Conservation (phyloP, 352 stramenopile species). For the Phytophthora macrochlamydospora region DNA sequence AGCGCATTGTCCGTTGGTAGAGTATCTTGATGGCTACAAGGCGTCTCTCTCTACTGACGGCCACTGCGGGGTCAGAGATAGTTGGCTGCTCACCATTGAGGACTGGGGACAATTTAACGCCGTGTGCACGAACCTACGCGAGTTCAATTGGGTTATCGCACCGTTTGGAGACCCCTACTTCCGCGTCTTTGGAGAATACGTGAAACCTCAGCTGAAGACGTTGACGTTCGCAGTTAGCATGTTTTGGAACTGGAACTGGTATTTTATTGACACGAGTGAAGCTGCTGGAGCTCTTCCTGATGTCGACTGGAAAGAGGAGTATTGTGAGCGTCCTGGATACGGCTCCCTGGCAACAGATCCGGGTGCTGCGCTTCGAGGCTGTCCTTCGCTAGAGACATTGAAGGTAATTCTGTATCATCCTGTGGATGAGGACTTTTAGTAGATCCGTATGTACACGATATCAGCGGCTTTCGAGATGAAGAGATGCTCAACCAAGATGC, state of each 20-base stretch:
- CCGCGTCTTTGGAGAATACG: conserved; percentile 33
- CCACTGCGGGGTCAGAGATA: conserved; percentile 20
- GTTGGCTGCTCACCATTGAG: conserved; percentile 20
- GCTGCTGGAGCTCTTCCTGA: conserved; percentile 4
- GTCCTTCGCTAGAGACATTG: conserved; percentile 30
- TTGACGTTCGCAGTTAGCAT: conserved; percentile 43
- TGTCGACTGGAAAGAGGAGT: conserved; percentile 9
- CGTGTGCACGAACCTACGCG: conserved; percentile 24
- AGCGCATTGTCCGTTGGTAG: conserved; percentile 24
- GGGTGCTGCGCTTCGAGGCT: conserved; percentile 25
- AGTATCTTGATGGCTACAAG: conserved; percentile 38
- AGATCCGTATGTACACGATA: not conserved
- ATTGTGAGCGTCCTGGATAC: conserved; percentile 10
- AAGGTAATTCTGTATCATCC: conserved; percentile 41
- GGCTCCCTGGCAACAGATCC: conserved; percentile 27
- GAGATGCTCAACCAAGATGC: conserved; percentile 17
- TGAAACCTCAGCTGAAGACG: conserved; percentile 31
- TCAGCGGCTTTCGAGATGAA: not conserved
- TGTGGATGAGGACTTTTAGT: conserved; percentile 1
- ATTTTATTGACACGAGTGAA: conserved; percentile 4
- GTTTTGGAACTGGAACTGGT: conserved; percentile 31
- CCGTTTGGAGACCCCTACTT: conserved; percentile 44
- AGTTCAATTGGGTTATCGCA: conserved; percentile 42
- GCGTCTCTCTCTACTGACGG: conserved; percentile 19
- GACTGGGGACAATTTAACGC: conserved; percentile 36